Conservation (phyloP, 2,329 filamentous ascomycete genomes). For the Hymenoscyphus fraxineus region DNA sequence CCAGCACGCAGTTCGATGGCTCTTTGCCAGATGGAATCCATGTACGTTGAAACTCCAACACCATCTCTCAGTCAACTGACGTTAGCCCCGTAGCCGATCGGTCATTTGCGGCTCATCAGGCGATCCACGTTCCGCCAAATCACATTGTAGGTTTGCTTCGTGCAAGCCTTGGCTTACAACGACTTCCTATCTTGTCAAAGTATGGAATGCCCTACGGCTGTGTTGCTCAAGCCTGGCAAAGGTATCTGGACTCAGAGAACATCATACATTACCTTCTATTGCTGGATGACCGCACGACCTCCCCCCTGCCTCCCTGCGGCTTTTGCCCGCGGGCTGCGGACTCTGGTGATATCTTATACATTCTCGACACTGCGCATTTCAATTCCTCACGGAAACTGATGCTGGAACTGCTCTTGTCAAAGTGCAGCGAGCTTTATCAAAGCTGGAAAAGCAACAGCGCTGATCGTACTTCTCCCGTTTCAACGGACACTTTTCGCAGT, state of each 20-base stretch:
- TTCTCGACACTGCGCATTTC: constrained; percentile 30
- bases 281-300: constrained; percentile 35
- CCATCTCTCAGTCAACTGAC: constrained; percentile 8
- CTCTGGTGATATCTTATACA: constrained; percentile 12
- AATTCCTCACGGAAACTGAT: constrained; percentile 29
- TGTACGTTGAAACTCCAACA: constrained; percentile 47
- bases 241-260: constrained; percentile 36
- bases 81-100: constrained; percentile 54
- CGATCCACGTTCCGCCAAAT: constrained; percentile 58
- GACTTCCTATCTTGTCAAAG: constrained; percentile 14
- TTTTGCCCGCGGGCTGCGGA: constrained; percentile 24
- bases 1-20: constrained; percentile 74
- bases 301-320: constrained; percentile 14
- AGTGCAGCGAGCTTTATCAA: constrained; percentile 27
- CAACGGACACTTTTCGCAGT: constrained; percentile 30
- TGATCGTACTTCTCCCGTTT: constrained; percentile 27
- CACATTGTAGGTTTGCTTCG: constrained; percentile 68
- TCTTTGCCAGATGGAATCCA: constrained; percentile 77
- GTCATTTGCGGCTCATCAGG: constrained; percentile 61
- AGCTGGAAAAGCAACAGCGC: constrained; percentile 26
- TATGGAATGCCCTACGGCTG: constrained; percentile 25
- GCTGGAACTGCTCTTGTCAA: constrained; percentile 31
- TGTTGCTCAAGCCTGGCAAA: constrained; percentile 34
- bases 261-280: constrained; percentile 55
- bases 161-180: constrained; percentile 56